phyloP scores from a whole-genome alignment of 106 monocot species.

The Agapanthus africanus region DNA sequence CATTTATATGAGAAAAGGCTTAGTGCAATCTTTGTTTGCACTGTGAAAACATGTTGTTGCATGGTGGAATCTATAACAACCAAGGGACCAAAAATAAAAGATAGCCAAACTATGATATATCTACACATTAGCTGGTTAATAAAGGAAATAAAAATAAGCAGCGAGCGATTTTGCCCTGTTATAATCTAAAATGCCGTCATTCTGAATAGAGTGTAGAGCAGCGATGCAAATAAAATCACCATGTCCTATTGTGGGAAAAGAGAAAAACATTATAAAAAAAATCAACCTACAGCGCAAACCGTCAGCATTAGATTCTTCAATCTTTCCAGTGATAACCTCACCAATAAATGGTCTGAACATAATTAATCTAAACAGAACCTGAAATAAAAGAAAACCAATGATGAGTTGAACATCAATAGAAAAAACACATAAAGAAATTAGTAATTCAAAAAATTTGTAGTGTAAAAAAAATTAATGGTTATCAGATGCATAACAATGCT shows the following conservation, averaged over 20 bases:
- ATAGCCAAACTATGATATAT: not conserved
- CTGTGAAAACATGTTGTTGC: too few species aligned
- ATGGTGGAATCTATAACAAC: not conserved
- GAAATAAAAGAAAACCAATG: too few species aligned
- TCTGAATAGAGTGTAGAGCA: not conserved
- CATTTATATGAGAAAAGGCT: too few species aligned
- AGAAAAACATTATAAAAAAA: not conserved
- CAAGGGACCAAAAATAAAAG: not conserved
- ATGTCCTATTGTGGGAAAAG: too few species aligned
- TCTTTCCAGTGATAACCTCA: constrained; percentile 63
- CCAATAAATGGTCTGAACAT: constrained; percentile 79
- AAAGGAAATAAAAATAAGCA: not conserved
- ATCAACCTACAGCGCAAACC: constrained; percentile 66
- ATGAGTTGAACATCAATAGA: too few species aligned
- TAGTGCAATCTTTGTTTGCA: too few species aligned
- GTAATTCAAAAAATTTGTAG: too few species aligned
- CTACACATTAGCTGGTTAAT: not conserved
- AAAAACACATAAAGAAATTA: too few species aligned
- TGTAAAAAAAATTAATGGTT: too few species aligned
- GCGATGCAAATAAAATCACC: not conserved
- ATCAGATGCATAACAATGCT: too few species aligned
- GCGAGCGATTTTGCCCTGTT: not conserved
- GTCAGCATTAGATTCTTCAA: constrained; percentile 52
- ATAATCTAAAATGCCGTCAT: not conserved
- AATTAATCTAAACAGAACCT: constrained; percentile 76